Evolutionary conservation across 83 land plant species (phyloP).

Genomic region (Thuja plicata): DNA sequence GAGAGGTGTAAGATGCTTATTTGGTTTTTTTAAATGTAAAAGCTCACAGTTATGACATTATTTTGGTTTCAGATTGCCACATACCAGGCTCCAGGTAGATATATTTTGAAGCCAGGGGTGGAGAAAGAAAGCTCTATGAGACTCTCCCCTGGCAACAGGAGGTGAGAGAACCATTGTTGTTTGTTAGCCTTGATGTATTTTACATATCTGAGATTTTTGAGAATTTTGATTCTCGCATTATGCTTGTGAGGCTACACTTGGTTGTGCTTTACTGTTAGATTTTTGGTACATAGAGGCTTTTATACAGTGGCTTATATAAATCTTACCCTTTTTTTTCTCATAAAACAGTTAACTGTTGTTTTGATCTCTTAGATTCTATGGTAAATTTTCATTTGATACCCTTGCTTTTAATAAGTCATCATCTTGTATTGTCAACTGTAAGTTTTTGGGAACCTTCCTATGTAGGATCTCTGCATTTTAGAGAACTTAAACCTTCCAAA

Average conservation of each 20-base stretch:
- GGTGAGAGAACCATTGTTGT: slow-evolving; percentile 35
- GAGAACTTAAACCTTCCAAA: background rate
- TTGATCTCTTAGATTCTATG: background rate
- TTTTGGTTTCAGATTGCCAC: slow-evolving; percentile 59
- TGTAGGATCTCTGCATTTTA: background rate
- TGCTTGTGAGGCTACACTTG: background rate
- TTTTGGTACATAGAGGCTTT: background rate
- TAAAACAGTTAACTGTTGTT: background rate
- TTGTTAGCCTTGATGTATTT: background rate
- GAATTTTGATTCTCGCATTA: background rate
- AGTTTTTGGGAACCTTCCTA: background rate
- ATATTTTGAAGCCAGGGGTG: slow-evolving; percentile 63
- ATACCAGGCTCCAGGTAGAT: slow-evolving; percentile 78
- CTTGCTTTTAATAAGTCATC: background rate
- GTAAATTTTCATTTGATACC: background rate
- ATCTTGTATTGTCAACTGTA: background rate
- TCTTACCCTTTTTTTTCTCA: background rate
- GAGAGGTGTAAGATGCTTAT: slow-evolving; percentile 18
- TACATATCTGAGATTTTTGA: background rate
- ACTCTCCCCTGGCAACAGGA: slow-evolving; percentile 62
- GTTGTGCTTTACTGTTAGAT: background rate
- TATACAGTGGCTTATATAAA: background rate
- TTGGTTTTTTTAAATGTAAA: background rate
- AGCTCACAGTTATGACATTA: background rate
- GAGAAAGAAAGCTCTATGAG: slow-evolving; percentile 50